phyloP scores from a whole-genome alignment of 192 early-diverging fungal species.

The Kickxella alabastrina region DNA sequence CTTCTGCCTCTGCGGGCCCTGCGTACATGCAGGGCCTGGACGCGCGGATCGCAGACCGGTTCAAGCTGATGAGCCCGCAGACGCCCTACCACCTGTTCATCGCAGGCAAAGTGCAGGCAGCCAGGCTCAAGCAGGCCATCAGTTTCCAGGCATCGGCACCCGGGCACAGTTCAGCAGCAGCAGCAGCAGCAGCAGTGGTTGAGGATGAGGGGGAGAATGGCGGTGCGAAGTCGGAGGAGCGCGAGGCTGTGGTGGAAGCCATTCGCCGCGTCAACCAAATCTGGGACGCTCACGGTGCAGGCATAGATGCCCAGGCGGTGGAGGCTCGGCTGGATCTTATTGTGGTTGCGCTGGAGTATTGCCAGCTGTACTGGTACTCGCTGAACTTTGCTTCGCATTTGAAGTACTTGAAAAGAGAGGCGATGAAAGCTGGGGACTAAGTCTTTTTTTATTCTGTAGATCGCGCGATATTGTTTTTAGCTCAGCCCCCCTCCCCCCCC shows the following conservation, averaged over 20 bases:
- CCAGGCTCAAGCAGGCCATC: slow-evolving; percentile 34
- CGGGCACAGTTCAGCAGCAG: too few relatives aligned
- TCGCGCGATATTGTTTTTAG: too few relatives aligned
- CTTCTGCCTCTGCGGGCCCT: not conserved
- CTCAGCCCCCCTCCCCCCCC: too few relatives aligned
- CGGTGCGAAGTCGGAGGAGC: not conserved
- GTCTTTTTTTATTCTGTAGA: too few relatives aligned
- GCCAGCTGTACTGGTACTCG: slow-evolving; percentile 47
- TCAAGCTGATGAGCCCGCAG: slow-evolving; percentile 50
- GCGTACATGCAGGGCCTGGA: slow-evolving; percentile 9
- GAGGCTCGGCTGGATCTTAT: slow-evolving; percentile 28
- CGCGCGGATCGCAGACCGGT: slow-evolving; percentile 27
- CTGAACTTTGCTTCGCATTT: slow-evolving; percentile 47
- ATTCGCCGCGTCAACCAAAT: slow-evolving; percentile 33
- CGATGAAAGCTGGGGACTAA: too few relatives aligned
- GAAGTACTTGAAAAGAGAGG: slow-evolving; percentile 25
- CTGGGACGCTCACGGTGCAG: slow-evolving; percentile 19
- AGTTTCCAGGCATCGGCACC: slow-evolving; percentile 6
- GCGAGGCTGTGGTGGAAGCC: slow-evolving; percentile 15
- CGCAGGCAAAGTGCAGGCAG: slow-evolving; percentile 48
- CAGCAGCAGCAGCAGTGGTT: too few relatives aligned
- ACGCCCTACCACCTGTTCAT: slow-evolving; percentile 50
- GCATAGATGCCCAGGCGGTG: slow-evolving; percentile 15
- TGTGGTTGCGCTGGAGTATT: slow-evolving; percentile 37
- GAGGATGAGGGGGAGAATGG: not conserved